Evolutionary conservation across 2,329 filamentous ascomycete species (phyloP).

Genomic region (Sporothrix brunneoviolacea): DNA sequence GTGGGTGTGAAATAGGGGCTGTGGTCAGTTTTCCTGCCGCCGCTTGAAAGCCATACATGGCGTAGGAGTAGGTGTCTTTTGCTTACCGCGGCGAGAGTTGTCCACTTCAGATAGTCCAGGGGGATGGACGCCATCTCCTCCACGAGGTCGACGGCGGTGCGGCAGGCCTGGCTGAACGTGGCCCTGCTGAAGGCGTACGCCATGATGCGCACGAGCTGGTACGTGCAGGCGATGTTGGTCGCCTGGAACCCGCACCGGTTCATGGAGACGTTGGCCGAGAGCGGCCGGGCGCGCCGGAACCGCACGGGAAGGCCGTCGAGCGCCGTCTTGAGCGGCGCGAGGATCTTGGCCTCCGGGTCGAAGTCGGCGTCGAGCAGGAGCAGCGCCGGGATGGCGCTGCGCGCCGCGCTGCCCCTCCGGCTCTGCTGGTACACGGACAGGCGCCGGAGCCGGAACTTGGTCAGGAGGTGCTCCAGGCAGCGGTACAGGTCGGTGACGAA

Average conservation of each 20-base stretch:
- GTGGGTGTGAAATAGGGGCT: neutral
- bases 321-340: neutral
- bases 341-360: slow-evolving; percentile 2
- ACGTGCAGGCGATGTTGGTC: slow-evolving; percentile 11
- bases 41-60: too few relatives aligned
- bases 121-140: slow-evolving; percentile 8
- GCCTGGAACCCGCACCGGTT: slow-evolving; percentile 12
- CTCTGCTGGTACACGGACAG: neutral
- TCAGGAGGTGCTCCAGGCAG: slow-evolving; percentile 5
- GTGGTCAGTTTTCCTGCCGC: too few relatives aligned
- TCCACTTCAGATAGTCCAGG: slow-evolving; percentile 6
- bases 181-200: slow-evolving; percentile 2
- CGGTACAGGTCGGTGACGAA: slow-evolving; percentile 12
- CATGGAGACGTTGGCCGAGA: neutral
- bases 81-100: slow-evolving; percentile 1
- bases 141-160: slow-evolving; percentile 5
- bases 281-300: neutral
- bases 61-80: neutral
- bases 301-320: neutral
- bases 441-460: neutral
- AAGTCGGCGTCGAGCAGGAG: slow-evolving; percentile 1
- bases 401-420: neutral
- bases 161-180: slow-evolving; percentile 7
- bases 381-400: neutral
- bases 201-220: slow-evolving; percentile 7